phyloP scores from a whole-genome alignment of 352 stramenopile genomes.

The Pythium vanterpoolii region DNA sequence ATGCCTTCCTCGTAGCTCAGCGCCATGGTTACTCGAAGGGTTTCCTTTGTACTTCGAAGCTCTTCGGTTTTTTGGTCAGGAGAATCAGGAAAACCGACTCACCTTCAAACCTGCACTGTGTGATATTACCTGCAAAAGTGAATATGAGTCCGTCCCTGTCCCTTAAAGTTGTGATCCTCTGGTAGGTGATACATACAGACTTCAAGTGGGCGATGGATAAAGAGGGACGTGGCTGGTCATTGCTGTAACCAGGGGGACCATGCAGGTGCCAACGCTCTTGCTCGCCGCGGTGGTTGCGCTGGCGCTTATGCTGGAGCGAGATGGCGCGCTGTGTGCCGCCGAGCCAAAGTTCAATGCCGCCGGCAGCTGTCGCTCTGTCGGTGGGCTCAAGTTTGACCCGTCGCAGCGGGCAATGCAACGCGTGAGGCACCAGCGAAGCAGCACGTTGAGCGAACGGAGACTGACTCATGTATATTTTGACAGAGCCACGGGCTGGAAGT shows the following conservation, averaged over 20 bases:
- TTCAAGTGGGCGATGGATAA: constrained; percentile 4
- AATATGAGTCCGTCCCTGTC: neutral
- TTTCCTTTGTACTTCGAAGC: neutral
- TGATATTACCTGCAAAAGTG: neutral
- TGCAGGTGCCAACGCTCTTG: constrained; percentile 5
- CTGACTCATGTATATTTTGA: neutral
- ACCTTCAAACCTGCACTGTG: constrained; percentile 10
- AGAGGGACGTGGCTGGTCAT: constrained; percentile 1
- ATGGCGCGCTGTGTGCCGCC: constrained; percentile 9
- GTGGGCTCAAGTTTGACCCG: constrained; percentile 65
- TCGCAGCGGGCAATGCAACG: constrained; percentile 61
- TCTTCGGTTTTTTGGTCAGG: constrained; percentile 2
- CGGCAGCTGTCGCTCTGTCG: constrained; percentile 53
- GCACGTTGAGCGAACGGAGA: neutral
- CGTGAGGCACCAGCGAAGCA: constrained; percentile 23
- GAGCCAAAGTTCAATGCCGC: constrained; percentile 29
- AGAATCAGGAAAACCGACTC: constrained; percentile 2
- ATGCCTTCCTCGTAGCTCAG: constrained; percentile 61
- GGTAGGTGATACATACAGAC: constrained; percentile 7
- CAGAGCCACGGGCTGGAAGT: constrained; percentile 67
- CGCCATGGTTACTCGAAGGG: constrained; percentile 30
- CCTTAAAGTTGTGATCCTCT: constrained; percentile 8
- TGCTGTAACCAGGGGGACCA: neutral
- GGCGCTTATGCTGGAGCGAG: constrained; percentile 17
- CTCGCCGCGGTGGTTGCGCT: constrained; percentile 9